Evolutionary conservation across 371 early-diverging fungal species (phyloP).

Genomic region (Rhizopus stolonifer): DNA sequence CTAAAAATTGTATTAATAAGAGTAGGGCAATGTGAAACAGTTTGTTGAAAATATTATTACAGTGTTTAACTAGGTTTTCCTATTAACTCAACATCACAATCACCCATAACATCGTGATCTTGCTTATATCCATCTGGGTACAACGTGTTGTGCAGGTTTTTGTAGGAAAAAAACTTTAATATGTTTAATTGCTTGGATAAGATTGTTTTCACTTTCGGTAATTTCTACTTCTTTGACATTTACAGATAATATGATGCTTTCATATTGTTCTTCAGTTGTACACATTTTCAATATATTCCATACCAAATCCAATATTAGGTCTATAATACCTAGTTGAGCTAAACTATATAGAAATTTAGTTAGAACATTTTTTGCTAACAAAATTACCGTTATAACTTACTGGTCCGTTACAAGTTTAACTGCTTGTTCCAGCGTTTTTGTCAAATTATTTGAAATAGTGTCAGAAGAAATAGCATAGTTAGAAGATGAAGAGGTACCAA

Average conservation of each 20-base stretch:
- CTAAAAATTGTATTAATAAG: conserved; percentile 9
- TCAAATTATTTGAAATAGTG: not conserved
- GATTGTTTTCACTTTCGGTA: not conserved
- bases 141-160: conserved; percentile 4
- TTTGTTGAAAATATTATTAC: conserved; percentile 2
- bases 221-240: conserved; percentile 3
- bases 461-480: conserved; percentile 6
- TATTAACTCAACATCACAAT: conserved; percentile 7
- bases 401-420: conserved; percentile 6
- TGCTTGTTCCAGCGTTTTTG: conserved; percentile 9
- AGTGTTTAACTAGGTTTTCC: conserved; percentile 7
- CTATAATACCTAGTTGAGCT: conserved; percentile 6
- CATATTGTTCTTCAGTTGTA: conserved; percentile 6
- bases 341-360: conserved; percentile 10
- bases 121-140: conserved; percentile 8
- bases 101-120: not conserved
- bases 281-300: conserved; percentile 2
- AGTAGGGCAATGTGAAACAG: conserved; percentile 1
- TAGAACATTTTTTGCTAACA: conserved; percentile 2
- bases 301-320: conserved; percentile 11
- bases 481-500: no score
- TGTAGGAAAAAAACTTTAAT: conserved; percentile 4
- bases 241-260: conserved; percentile 1
- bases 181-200: conserved; percentile 1
- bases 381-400: conserved; percentile 10